Base-by-base conservation (phyloP, 345 rosid species). In the Limnanthes douglasii region DNA sequence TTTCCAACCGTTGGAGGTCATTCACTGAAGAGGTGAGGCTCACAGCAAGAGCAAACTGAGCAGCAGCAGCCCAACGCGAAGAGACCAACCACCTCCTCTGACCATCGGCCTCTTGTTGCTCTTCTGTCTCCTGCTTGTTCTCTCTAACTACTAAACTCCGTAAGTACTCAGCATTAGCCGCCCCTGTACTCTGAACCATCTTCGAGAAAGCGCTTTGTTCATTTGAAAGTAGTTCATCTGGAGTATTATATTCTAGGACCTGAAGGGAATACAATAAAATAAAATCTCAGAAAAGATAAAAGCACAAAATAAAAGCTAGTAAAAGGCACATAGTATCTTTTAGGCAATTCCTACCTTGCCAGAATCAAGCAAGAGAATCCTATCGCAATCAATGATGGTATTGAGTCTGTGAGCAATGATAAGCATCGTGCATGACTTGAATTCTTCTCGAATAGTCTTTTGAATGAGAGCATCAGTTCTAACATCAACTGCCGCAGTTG, bases 401-500 rank as follows among this genome's bases (percentile, higher is more conserved):
- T 90, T 90, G 13, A 90, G 86, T 26, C 98, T 76, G 54, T 90
- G 98, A 38, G 98, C 98, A 44, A 90, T 90, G 46, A 90, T 74
- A 15, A 90, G 74, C 98, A 90, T 90, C 2, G 98, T 84, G 53
- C 98, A 90, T 3, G 94, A 66, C 54, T 60, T 90, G 50, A 90
- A 90, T 51, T 90, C 98, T 64, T 90, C 98, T 41, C 98, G 66
- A 39, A 90, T 90, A 8, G 98, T 90, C 67, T 84, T 85, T 67
- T 90, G 98, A 48, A 90, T 90, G 48, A 90, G 75, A 43, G 94
- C 94, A 66, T 90, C 98, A 4, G 98, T 90, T 60, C 98, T 72
- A 20, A 90, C 98, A 51, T 90, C 98, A 37, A 90, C 98, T 52
- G 98, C 96, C 21, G 98, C 98, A 40, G 98, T 90, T 39, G 98